Conservation (phyloP, 495 filamentous ascomycete genomes). For the Penicillium soppii region DNA sequence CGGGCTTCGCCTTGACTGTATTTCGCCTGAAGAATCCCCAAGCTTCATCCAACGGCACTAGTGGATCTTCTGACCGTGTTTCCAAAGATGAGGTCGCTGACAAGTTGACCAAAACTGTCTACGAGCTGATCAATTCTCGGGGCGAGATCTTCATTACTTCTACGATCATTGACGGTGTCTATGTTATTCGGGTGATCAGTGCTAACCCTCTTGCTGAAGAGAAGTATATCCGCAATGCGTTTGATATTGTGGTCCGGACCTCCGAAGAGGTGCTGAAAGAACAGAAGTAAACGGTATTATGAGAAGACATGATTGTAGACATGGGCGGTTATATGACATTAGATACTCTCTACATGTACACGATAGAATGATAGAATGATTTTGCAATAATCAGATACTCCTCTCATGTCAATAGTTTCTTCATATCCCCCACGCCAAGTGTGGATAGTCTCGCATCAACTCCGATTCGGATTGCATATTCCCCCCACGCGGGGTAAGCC, state of each 20-base stretch:
- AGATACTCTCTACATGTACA: too few relatives aligned
- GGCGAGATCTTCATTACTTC: slow-evolving; percentile 86
- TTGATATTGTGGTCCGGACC: slow-evolving; percentile 71
- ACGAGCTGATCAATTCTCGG: slow-evolving; percentile 70
- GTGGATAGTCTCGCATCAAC: neutral
- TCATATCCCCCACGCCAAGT: neutral
- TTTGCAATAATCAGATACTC: too few relatives aligned
- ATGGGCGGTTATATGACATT: too few relatives aligned
- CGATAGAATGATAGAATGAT: too few relatives aligned
- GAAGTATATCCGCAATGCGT: slow-evolving; percentile 69
- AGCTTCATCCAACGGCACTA: slow-evolving; percentile 19
- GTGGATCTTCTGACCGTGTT: slow-evolving; percentile 23
- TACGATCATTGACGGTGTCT: slow-evolving; percentile 69
- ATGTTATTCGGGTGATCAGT: slow-evolving; percentile 80
- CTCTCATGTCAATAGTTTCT: neutral
- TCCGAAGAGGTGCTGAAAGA: slow-evolving; percentile 57
- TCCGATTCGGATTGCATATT: neutral
- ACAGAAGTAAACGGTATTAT: slow-evolving; percentile 9
- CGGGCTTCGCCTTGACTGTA: slow-evolving; percentile 79
- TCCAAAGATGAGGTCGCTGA: slow-evolving; percentile 56
- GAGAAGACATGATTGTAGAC: too few relatives aligned
- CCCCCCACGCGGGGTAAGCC: slow-evolving; percentile 3
- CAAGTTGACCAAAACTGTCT: slow-evolving; percentile 70
- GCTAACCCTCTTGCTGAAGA: slow-evolving; percentile 67
- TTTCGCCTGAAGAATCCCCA: slow-evolving; percentile 52